Base-by-base conservation (phyloP, 2,329 filamentous ascomycete genomes). In the Colletotrichum musicola region DNA sequence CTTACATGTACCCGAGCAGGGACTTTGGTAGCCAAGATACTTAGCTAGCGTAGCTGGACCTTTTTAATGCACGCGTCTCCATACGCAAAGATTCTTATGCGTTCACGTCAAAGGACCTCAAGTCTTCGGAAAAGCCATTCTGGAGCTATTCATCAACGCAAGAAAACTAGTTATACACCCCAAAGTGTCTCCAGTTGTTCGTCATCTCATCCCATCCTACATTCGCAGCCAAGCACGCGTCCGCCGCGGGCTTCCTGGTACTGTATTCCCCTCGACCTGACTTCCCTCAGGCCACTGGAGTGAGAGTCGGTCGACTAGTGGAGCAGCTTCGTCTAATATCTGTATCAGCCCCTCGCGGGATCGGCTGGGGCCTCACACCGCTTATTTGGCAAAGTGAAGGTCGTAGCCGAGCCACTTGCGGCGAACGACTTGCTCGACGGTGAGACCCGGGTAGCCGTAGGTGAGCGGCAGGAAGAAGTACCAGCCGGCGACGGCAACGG, bases 381-480 rank as follows among this genome's bases (percentile, higher is more conserved):
- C 70, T 83, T 92, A 99, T 89, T 99, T 99, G 68, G 96, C 96
- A 84, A 99, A 99, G 84, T 99, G 96, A 78, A 99, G 86, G 80
- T 99, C 96, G 79, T 98, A 99, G 72, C 93, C 93, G 73, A 99
- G 86, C 95, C 95, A 98, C 86, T 98, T 98, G 80, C 96, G 90
- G 71, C 91, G 88, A 71, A 92, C 82, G 35, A 99, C 92, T 78
- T 94, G 86, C 13, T 91, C 89, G 18, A 97, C 91, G 64, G 86
- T 89, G 75, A 99, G 86, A 40, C 95, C 95, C 4, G 96, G 96
- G 78, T 93, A 95, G 62, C 96, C 96, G 79, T 99, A 99, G 1
- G 96, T 99, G 77, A 99, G 84, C 20, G 96, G 96, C 72, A 97
- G 88, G 85, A 97, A 99, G 87, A 93, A 98, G 80, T 91, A 92